Conservation (phyloP, 73 alveolate species). For the Blepharisma japonicum region DNA sequence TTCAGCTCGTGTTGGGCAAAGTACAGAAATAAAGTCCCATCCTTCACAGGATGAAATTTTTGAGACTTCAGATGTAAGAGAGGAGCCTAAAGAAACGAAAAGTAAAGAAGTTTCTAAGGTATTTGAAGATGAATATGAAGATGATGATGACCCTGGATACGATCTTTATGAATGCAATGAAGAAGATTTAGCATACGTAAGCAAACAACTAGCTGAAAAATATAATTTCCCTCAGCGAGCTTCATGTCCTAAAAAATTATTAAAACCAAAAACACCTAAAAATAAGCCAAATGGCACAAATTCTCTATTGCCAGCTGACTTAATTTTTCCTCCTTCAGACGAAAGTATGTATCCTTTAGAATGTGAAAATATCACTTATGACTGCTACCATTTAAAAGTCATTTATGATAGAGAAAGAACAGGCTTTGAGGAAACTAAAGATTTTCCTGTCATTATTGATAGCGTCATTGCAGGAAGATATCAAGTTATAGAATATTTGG, state of each 20-base stretch:
- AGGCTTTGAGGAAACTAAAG: constrained; percentile 98
- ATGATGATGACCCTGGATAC: constrained; percentile 98
- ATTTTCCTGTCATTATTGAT: constrained; percentile 93
- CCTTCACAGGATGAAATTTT: constrained; percentile 28
- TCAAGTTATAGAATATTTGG: constrained; percentile 91
- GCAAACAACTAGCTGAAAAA: constrained; percentile 90
- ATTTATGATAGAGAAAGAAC: constrained; percentile 98
- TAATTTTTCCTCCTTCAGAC: constrained; percentile 83
- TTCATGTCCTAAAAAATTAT: constrained; percentile 61
- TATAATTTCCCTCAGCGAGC: constrained; percentile 94
- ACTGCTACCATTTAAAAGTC: constrained; percentile 91
- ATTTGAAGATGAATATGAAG: constrained; percentile 79
- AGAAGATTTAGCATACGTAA: constrained; percentile 79
- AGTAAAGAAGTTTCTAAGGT: constrained; percentile 30
- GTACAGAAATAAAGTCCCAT: too few species aligned
- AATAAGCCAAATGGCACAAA: background rate
- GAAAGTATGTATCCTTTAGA: constrained; percentile 95
- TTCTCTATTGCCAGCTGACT: constrained; percentile 72
- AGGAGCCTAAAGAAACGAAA: constrained; percentile 24
- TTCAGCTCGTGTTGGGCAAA: background rate
- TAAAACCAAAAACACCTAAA: constrained; percentile 10
- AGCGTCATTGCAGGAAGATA: constrained; percentile 96
- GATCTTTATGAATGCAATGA: constrained; percentile 90
- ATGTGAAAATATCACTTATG: constrained; percentile 89
- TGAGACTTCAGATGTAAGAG: constrained; percentile 13